Evolutionary conservation across 768 basidiomycete species (phyloP).

Genomic region (Rhizopogon sp.): DNA sequence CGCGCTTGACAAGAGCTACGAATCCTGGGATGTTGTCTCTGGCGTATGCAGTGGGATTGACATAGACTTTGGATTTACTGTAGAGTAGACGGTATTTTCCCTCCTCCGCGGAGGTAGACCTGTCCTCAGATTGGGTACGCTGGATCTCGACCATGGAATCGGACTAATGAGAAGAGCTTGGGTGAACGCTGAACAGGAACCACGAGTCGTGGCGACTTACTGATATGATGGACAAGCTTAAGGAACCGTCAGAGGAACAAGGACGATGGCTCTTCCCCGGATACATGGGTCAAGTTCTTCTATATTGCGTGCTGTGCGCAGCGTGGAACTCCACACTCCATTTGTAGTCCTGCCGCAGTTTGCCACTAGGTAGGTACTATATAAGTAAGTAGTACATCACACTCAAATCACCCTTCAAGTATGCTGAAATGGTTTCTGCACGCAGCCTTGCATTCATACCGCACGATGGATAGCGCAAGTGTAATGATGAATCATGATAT

Average conservation of each 20-base stretch:
- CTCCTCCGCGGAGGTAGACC: conserved; percentile 40
- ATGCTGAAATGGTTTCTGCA: background rate
- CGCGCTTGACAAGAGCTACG: conserved; percentile 85
- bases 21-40: conserved; percentile 95
- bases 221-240: conserved; percentile 37
- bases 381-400: conserved; percentile 15
- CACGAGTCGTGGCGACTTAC: conserved; percentile 27
- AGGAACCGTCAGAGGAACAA: conserved; percentile 38
- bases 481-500: conserved; percentile 8
- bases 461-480: conserved; percentile 4
- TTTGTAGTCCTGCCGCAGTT: conserved; percentile 9
- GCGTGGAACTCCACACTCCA: background rate
- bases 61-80: conserved; percentile 91
- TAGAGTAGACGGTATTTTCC: conserved; percentile 72
- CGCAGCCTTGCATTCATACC: background rate
- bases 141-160: conserved; percentile 78
- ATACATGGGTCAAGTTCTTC: conserved; percentile 11
- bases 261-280: conserved; percentile 13
- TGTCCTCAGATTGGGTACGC: conserved; percentile 24
- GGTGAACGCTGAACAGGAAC: conserved; percentile 3
- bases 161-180: conserved; percentile 24
- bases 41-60: conserved; percentile 89
- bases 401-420: background rate
- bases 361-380: conserved; percentile 9
- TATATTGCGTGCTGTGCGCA: background rate